Conservation (phyloP, 2,329 filamentous ascomycete genomes). For the Ambrosiella cleistominuta region DNA sequence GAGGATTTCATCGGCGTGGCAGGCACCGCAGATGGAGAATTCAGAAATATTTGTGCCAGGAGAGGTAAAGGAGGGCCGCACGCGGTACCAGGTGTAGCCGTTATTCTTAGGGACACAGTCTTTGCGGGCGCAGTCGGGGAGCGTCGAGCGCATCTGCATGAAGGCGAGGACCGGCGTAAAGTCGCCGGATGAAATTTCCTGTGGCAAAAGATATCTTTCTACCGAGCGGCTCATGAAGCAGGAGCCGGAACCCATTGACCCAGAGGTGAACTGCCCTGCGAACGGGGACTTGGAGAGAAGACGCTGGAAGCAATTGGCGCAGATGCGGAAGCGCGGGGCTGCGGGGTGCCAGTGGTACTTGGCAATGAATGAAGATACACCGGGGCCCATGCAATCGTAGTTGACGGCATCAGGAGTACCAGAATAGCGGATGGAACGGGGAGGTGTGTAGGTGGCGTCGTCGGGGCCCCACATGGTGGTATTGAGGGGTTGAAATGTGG, state of each 20-base stretch:
- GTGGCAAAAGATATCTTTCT: background rate
- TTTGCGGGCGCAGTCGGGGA: slow-evolving; percentile 18
- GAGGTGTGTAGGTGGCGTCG: background rate
- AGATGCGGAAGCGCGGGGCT: slow-evolving; percentile 21
- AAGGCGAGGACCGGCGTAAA: slow-evolving; percentile 2
- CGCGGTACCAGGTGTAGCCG: slow-evolving; percentile 14
- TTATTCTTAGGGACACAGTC: slow-evolving; percentile 15
- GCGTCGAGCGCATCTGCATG: background rate
- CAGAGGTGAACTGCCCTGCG: slow-evolving; percentile 17
- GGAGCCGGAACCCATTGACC: background rate
- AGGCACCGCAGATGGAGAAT: slow-evolving; percentile 24
- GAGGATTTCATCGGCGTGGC: slow-evolving; percentile 20
- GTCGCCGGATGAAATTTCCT: background rate
- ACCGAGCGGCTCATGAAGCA: slow-evolving; percentile 5
- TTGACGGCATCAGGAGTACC: background rate
- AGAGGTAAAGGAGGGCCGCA: slow-evolving; percentile 18
- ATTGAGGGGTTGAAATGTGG: background rate
- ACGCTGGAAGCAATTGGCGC: slow-evolving; percentile 25
- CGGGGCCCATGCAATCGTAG: slow-evolving; percentile 4
- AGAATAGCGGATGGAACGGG: background rate
- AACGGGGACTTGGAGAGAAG: slow-evolving; percentile 20
- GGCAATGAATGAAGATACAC: slow-evolving; percentile 17
- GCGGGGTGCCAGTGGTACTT: slow-evolving; percentile 20
- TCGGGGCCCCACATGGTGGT: slow-evolving; percentile 3
- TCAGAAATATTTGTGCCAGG: slow-evolving; percentile 16